A percentile compares a stretch with the other conserved stretches of the same genome.
Evolutionary conservation across 2,329 filamentous ascomycete genomes (phyloP).

Genomic region (Verticillium alfalfae): DNA sequence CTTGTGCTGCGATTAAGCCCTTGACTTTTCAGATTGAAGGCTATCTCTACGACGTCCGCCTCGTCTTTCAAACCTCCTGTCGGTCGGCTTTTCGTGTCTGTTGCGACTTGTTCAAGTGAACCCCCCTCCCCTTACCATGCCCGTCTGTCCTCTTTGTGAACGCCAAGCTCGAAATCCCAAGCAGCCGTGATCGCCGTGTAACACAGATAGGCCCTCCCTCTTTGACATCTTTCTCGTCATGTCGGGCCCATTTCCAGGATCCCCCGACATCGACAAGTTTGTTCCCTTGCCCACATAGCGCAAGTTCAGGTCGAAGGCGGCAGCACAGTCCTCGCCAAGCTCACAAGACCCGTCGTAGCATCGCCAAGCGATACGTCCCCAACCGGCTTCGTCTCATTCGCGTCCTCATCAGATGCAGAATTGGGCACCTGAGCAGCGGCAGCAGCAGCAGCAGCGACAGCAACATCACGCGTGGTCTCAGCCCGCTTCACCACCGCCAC

Average conservation of each 20-base stretch:
- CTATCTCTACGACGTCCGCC: background rate
- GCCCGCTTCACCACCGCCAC: conserved; percentile 6
- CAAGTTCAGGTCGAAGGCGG: background rate
- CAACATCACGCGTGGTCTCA: conserved; percentile 10
- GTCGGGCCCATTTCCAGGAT: background rate
- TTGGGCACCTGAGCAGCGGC: background rate
- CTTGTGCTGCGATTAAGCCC: no score
- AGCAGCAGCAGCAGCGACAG: background rate
- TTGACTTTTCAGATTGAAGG: no score
- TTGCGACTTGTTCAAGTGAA: background rate
- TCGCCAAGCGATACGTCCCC: conserved; percentile 41
- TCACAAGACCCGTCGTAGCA: conserved; percentile 47
- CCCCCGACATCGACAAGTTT: background rate
- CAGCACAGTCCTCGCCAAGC: conserved; percentile 26
- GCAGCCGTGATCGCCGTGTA: background rate
- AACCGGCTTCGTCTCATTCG: conserved; percentile 24
- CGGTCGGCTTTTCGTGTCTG: background rate
- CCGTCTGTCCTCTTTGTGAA: background rate
- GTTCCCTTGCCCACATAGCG: background rate
- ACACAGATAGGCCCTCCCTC: background rate
- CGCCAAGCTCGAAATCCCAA: background rate
- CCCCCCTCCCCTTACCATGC: background rate
- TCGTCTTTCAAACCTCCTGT: background rate
- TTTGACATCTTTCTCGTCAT: background rate
- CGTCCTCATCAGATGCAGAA: background rate